Percentiles rank a stretch among this genome's conserved stretches.
Evolutionary conservation across 805 yeast species (phyloP).

Genomic region (Starmerella lactis-condensi): DNA sequence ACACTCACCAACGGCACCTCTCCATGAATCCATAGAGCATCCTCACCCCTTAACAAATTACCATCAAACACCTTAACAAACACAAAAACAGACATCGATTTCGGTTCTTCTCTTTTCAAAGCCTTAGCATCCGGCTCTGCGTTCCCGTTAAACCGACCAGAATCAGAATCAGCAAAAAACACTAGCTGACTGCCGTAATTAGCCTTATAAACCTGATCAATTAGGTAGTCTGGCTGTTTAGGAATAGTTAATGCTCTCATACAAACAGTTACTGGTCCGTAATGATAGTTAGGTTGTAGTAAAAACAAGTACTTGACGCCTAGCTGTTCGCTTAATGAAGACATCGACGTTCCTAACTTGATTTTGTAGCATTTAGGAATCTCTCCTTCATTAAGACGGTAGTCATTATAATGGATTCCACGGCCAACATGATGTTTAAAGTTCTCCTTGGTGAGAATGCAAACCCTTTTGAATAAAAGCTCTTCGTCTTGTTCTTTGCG

Average conservation of each 20-base stretch:
- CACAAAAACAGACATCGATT: too few species aligned
- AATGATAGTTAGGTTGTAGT: too few species aligned
- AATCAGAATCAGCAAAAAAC: constrained; percentile 11
- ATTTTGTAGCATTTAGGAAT: constrained; percentile 5
- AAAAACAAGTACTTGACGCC: constrained; percentile 11
- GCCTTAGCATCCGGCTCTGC: too few species aligned
- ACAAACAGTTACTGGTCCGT: too few species aligned
- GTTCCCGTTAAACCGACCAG: too few species aligned
- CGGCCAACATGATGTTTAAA: constrained; percentile 9
- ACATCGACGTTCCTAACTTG: constrained; percentile 9
- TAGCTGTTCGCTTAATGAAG: constrained; percentile 3
- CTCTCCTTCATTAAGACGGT: constrained; percentile 6
- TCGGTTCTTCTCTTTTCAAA: too few species aligned
- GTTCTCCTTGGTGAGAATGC: constrained; percentile 3
- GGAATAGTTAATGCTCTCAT: too few species aligned
- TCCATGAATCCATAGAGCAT: constrained; percentile 2
- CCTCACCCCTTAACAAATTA: constrained; percentile 15
- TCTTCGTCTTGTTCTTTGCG: constrained; percentile 53
- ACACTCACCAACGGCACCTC: neutral
- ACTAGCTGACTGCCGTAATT: constrained; percentile 6
- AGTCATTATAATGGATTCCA: constrained; percentile 5
- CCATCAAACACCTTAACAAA: constrained; percentile 30
- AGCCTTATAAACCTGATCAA: constrained; percentile 11
- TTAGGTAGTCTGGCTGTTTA: constrained; percentile 3
- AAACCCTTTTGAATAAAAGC: constrained; percentile 20